Base-by-base conservation (phyloP, 192 early-diverging fungal species). In the Glomus cerebriforme region DNA sequence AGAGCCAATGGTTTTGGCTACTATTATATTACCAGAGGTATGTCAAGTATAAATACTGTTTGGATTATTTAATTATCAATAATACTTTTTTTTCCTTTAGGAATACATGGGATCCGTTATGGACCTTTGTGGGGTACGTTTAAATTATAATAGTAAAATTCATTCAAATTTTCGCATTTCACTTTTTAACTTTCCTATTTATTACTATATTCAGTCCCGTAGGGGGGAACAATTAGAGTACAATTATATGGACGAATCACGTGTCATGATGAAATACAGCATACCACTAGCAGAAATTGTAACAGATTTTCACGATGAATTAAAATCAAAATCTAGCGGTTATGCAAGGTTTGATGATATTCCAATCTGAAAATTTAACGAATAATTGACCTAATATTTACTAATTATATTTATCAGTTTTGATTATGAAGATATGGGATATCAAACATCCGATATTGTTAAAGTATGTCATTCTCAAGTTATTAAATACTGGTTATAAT, bases 341-440 rank as follows among this genome's bases (percentile, higher is more conserved):
- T 99, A 94, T 81, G 94, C 93, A 1, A 86, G 76, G 67, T 84
- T 37, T 34, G 29, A 31, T 34, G 29, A 17, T n/a, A n/a, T n/a
- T 29, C n/a, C 8, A 22, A n/a, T 54, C 10, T 12, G 1, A 9
- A 39, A 39, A 39, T 39, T 43, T 43, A 43, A 43, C 39, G 39
- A 2, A 43, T 43, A 43, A 10, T 10, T 43, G 39, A 19, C 47
- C 3, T 54, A 54, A 54, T 54, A 54, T 54, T 6, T 43, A 7
- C 47, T 13, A 19, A 3, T 32, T 47, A 3, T 19, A 12, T 64
- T 75, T 17, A 12, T 24, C 43, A 90, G 89, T 26, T 99, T 99
- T 85, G 97, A 99, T 83, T 99, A 97, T 85, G 97, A 99, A 84
- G 96, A 98, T 49, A 87, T 87, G 35, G 97, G 96, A 8, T 97